Evolutionary conservation across 257 asterid species (phyloP), one percentile per base, ranked within the genome.

Genomic region (Ocimum tenuiflorum): DNA sequence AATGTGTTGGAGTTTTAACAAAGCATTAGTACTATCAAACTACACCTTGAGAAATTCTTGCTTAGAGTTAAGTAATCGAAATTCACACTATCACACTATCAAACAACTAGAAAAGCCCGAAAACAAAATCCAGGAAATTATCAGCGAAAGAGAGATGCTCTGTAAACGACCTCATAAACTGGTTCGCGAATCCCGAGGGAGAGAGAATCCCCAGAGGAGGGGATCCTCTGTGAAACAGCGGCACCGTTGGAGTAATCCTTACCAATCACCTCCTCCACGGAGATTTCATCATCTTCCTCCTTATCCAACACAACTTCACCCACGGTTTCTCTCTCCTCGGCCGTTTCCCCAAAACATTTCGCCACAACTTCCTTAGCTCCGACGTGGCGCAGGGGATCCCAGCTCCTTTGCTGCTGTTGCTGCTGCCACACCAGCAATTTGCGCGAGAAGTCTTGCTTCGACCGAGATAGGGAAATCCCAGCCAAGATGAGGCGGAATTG

Each of bases 101-200:
- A 12, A 66, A 31, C 71, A 58, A 70, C 50, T 22, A 9, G 58
- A 38, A 35, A 27, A 68, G 12, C 23, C 13, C 24, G 33, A 58
- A 41, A 24, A 17, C 15, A 48, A 12, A 56, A 36, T n/a, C 43
- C 9, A 23, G n/a, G 45, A 38, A n/a, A 11, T 8, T 11, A 51
- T 1, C 2, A 27, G 31, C n/a, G 31, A 27, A 27, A 41, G 17
- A 1, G 7, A 10, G 45, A 20, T 35, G 48, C 55, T 54, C 33
- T 39, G 35, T 18, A 69, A 31, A 24, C 18, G 23, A 94, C 99
- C 99, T 88, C 97, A 63, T 94, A 88, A 24, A 88, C 91, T 67
- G 97, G 92, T 73, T 94, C 97, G 3, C 96, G 97, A 56, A 90
- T 80, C 38, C 99, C 99, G 9, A 90, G 95, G 13, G 86, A 80